Evolutionary conservation across 192 early-diverging fungal species (phyloP).

Genomic region (Umbelopsis vinacea): DNA sequence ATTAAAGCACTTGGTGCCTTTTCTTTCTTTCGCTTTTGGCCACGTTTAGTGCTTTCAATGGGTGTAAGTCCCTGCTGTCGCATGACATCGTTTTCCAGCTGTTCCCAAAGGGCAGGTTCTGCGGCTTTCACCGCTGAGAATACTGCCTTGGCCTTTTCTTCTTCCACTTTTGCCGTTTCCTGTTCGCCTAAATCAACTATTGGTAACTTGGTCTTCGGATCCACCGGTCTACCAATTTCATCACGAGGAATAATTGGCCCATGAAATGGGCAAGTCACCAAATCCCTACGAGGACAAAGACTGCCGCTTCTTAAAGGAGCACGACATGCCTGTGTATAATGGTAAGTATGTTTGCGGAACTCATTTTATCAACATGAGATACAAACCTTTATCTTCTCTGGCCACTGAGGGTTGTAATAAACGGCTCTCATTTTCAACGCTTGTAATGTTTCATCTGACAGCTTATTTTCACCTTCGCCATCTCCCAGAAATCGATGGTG

Average conservation of each 20-base stretch:
- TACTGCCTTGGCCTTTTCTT: conserved; percentile 14
- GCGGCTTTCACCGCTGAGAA: neutral
- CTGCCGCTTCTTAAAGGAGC: conserved; percentile 63
- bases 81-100: conserved; percentile 54
- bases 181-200: conserved; percentile 16
- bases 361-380: neutral
- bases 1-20: conserved; percentile 42
- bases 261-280: conserved; percentile 72
- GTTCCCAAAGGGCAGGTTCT: conserved; percentile 46
- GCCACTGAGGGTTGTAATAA: conserved; percentile 46
- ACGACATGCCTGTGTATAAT: conserved; percentile 52
- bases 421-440: conserved; percentile 60
- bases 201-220: conserved; percentile 24
- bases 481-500: conserved; percentile 67
- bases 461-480: conserved; percentile 61
- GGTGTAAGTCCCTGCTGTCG: conserved; percentile 35
- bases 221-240: conserved; percentile 49
- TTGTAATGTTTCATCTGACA: conserved; percentile 56
- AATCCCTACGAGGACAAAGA: conserved; percentile 66
- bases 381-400: conserved; percentile 52
- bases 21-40: conserved; percentile 15
- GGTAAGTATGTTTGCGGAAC: neutral
- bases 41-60: neutral
- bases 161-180: conserved; percentile 21
- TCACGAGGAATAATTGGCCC: conserved; percentile 64